Evolutionary conservation across 176 grass and related monocot species (phyloP), one percentile per base, ranked within the genome.

Genomic region (Triticum turgidum): DNA sequence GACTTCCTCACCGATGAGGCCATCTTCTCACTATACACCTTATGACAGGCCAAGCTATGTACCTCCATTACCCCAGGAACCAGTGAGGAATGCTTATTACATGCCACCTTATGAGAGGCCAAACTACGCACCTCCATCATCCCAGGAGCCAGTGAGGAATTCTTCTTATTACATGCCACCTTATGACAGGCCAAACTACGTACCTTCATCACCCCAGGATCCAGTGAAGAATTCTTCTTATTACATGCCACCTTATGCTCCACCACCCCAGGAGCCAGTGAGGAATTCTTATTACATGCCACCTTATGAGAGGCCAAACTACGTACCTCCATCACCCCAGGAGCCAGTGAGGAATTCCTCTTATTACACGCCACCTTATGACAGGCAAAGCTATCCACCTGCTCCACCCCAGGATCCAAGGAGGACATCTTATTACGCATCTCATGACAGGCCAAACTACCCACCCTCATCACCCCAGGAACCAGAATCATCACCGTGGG

Each of bases 401-500:
- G 18, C 87, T 47, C 81, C 95, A 72, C 87, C 91, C 51, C 87
- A 92, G 78, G 87, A 93, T 52, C 86, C 92, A 76, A 84, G 6
- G 79, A 94, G 95, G 91, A 95, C 58, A 88, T 90, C 82, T 75
- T 91, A 85, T 77, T 84, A 85, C 0, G 5, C 80, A 21, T 70
- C 88, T 65, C 86, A 92, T 90, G 88, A 91, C 74, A 87, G 88
- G 35, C 84, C 91, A 42, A 79, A 63, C 67, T 91, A 92, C 69
- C 89, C 94, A 45, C 85, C 92, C 25, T 71, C 82, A 1, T 90
- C 97, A 59, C 90, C 92, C 52, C 90, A 96, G 85, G 87, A 94
- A n/a, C 85, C 87, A 18, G 89, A 91, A 87, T 67, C 89, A 62
- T 92, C 93, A 34, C 84, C 80, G 9, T 99, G 97, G 97, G 94